Percentiles rank a stretch among this genome's conserved stretches.
phyloP scores from a whole-genome alignment of 2,329 filamentous ascomycete genomes.

The Cercospora beticola region DNA sequence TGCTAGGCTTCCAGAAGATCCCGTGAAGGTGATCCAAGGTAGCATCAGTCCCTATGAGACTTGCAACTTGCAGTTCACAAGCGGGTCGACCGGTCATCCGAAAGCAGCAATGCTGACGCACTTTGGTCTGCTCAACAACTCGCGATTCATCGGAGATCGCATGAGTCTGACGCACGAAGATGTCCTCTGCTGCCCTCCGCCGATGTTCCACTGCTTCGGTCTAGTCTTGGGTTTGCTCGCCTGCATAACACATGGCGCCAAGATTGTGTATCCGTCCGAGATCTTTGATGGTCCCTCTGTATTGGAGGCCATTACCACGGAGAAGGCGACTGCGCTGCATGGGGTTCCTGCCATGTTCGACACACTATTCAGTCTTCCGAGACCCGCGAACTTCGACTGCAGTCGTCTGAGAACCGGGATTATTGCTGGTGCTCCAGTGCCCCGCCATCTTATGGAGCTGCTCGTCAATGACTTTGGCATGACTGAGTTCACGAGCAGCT shows the following conservation, averaged over 20 bases:
- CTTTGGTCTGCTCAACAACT: conserved; percentile 33
- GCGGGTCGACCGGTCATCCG: conserved; percentile 70
- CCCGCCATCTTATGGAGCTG: conserved; percentile 70
- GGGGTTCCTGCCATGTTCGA: conserved; percentile 85
- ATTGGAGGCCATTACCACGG: conserved; percentile 59
- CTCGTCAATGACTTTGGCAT: conserved; percentile 73
- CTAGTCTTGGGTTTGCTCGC: conserved; percentile 74
- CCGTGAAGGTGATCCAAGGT: conserved; percentile 55
- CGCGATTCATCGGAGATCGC: conserved; percentile 57
- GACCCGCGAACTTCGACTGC: conserved; percentile 50
- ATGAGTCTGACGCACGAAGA: conserved; percentile 68
- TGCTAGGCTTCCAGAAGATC: conserved; percentile 49
- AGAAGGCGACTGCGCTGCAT: conserved; percentile 65
- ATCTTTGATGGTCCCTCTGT: conserved; percentile 69
- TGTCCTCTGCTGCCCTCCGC: conserved; percentile 76
- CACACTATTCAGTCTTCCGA: conserved; percentile 55
- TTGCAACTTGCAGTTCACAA: conserved; percentile 72
- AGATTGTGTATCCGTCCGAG: conserved; percentile 73
- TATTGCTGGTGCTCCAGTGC: conserved; percentile 74
- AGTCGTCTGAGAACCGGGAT: conserved; percentile 67
- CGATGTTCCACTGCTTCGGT: conserved; percentile 83
- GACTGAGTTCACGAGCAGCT: conserved; percentile 62
- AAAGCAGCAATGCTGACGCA: conserved; percentile 72
- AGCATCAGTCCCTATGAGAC: conserved; percentile 64
- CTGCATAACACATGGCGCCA: conserved; percentile 70